These are phyloP conservation scores for Stereum hirsutum DNA, from an alignment of 1,284 basidiomycete genomes.

Conservation along the genomic window DNA sequence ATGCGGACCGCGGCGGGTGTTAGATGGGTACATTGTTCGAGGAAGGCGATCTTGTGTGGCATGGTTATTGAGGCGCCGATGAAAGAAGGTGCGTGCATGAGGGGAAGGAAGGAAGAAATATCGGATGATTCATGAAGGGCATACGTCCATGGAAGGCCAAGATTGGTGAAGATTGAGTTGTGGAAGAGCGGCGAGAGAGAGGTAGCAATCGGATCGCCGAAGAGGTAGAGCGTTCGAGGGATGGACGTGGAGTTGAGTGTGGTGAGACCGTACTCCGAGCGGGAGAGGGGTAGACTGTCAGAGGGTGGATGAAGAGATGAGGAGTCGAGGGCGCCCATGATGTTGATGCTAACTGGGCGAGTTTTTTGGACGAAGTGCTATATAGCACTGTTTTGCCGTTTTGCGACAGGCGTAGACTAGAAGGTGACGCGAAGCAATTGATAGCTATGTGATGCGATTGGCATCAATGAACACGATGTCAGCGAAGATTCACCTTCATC, in stretches of 20 bases:
- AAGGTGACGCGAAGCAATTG: too few relatives aligned
- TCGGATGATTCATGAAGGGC: background rate
- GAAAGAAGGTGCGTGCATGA: background rate
- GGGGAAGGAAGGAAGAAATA: background rate
- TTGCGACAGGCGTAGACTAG: too few relatives aligned
- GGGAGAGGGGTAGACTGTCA: too few relatives aligned
- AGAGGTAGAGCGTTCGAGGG: background rate
- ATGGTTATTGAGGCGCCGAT: conserved; percentile 1
- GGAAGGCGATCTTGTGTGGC: background rate
- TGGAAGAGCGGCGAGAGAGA: conserved; percentile 1
- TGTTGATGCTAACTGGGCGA: too few relatives aligned
- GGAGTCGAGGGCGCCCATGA: too few relatives aligned
- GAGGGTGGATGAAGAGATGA: too few relatives aligned
- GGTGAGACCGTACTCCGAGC: background rate
- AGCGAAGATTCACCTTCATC: too few relatives aligned
- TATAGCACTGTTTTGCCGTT: too few relatives aligned
- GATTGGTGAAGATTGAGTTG: background rate
- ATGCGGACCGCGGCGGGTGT: background rate
- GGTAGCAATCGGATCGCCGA: background rate
- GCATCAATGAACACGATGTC: too few relatives aligned
- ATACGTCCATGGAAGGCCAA: background rate
- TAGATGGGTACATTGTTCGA: background rate
- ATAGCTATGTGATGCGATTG: too few relatives aligned
- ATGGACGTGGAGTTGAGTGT: background rate
- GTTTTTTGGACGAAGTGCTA: too few relatives aligned